Conservation (phyloP, 192 early-diverging fungal species). For the Pilobolus umbonatus region DNA sequence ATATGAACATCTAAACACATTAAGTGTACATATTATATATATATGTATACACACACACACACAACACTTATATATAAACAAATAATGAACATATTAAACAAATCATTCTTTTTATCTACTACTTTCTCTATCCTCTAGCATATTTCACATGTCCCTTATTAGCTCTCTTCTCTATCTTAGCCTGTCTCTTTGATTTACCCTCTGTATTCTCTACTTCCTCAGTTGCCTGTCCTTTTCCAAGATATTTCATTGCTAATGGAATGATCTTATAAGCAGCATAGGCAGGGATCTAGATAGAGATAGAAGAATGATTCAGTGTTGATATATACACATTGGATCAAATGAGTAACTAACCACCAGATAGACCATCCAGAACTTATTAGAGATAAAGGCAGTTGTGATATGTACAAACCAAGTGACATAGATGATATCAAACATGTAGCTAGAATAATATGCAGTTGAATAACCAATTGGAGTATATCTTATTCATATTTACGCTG, state of each 20-base stretch:
- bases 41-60: too few relatives aligned
- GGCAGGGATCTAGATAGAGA: slow-evolving; percentile 44
- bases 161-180: slow-evolving; percentile 45
- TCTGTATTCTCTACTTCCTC: slow-evolving; percentile 7
- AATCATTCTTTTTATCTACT: neutral
- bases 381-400: slow-evolving; percentile 53
- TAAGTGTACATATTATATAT: too few relatives aligned
- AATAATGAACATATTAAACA: neutral
- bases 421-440: slow-evolving; percentile 84
- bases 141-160: slow-evolving; percentile 47
- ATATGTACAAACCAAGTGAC: slow-evolving; percentile 76
- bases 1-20: too few relatives aligned
- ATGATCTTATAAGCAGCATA: slow-evolving; percentile 53
- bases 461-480: neutral
- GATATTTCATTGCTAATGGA: slow-evolving; percentile 40
- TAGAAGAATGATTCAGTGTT: too few relatives aligned
- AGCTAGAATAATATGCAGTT: slow-evolving; percentile 43
- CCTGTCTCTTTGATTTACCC: slow-evolving; percentile 48
- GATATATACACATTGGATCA: too few relatives aligned
- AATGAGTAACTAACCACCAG: slow-evolving; percentile 33
- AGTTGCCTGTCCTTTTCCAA: slow-evolving; percentile 18
- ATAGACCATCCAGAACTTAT: slow-evolving; percentile 49
- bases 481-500: slow-evolving; percentile 36
- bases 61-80: too few relatives aligned
- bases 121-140: slow-evolving; percentile 21